Evolutionary conservation across 1,284 basidiomycete genomes (phyloP).

Genomic region (Dichomitus squalens): DNA sequence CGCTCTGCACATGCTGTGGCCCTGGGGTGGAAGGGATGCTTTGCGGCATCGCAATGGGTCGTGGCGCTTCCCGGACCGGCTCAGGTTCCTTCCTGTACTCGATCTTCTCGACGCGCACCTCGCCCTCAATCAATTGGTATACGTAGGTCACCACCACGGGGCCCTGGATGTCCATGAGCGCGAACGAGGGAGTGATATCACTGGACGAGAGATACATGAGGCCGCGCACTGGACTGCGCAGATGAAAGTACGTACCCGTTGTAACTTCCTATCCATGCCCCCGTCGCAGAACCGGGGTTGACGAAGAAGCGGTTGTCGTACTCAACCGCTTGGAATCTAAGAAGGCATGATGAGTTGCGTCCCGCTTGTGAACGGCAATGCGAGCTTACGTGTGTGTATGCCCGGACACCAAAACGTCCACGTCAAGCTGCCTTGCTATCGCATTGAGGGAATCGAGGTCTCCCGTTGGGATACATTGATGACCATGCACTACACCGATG

Average conservation of each 20-base stretch:
- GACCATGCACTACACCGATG: constrained; percentile 94
- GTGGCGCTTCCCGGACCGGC: constrained; percentile 35
- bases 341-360: background rate
- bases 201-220: constrained; percentile 32
- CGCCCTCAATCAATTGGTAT: constrained; percentile 92
- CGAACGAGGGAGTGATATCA: constrained; percentile 81
- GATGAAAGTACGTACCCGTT: constrained; percentile 52
- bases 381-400: constrained; percentile 87
- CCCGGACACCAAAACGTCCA: constrained; percentile 92
- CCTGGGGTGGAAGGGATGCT: constrained; percentile 46
- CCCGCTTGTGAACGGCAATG: background rate
- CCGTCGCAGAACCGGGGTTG: constrained; percentile 95
- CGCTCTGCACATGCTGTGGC: constrained; percentile 32
- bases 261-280: constrained; percentile 85
- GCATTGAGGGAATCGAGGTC: constrained; percentile 88
- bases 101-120: constrained; percentile 87
- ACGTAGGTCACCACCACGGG: constrained; percentile 95
- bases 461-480: constrained; percentile 92
- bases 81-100: constrained; percentile 76
- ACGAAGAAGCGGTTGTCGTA: constrained; percentile 93
- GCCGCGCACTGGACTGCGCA: background rate
- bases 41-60: constrained; percentile 45
- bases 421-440: constrained; percentile 94
- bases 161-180: constrained; percentile 94
- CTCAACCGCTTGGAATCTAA: constrained; percentile 92